These are phyloP conservation scores for Trametes sanguinea DNA, from an alignment of 768 basidiomycete species.

Conservation along the genomic window DNA sequence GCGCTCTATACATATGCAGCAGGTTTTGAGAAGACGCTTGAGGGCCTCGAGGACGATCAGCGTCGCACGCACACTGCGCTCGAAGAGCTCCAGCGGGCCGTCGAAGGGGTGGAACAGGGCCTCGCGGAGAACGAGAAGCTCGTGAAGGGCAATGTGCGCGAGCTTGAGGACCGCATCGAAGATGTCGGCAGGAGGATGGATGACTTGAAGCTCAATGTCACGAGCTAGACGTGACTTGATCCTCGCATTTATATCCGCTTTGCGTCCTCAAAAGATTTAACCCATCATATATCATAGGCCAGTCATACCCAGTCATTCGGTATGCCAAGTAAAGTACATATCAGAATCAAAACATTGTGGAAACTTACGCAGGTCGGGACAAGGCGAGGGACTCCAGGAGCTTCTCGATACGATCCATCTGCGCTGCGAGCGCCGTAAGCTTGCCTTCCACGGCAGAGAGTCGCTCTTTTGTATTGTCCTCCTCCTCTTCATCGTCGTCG, in stretches of 20 bases:
- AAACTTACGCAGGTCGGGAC: not conserved
- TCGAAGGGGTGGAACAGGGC: conserved; percentile 75
- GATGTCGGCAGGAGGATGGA: conserved; percentile 48
- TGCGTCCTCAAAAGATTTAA: too few relatives aligned
- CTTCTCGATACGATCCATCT: conserved; percentile 18
- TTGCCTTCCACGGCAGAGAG: conserved; percentile 11
- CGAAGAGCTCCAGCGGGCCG: conserved; percentile 66
- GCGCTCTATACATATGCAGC: conserved; percentile 82
- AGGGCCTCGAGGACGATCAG: conserved; percentile 72
- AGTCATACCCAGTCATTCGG: too few relatives aligned
- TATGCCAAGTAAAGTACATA: too few relatives aligned
- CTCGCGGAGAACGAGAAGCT: conserved; percentile 70
- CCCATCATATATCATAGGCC: too few relatives aligned
- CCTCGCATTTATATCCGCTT: not conserved
- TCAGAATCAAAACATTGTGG: too few relatives aligned
- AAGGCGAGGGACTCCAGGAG: conserved; percentile 4
- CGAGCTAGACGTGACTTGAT: not conserved
- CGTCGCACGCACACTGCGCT: conserved; percentile 61
- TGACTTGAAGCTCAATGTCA: conserved; percentile 29
- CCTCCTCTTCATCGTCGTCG: not conserved
- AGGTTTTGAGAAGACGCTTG: conserved; percentile 70
- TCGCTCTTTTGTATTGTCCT: conserved; percentile 6
- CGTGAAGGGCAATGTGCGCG: conserved; percentile 72
- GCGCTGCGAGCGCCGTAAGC: not conserved
- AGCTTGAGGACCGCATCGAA: conserved; percentile 63